These are phyloP conservation scores for Ottelia alismoides DNA, from an alignment of 106 monocot genomes.

Conservation along the genomic window DNA sequence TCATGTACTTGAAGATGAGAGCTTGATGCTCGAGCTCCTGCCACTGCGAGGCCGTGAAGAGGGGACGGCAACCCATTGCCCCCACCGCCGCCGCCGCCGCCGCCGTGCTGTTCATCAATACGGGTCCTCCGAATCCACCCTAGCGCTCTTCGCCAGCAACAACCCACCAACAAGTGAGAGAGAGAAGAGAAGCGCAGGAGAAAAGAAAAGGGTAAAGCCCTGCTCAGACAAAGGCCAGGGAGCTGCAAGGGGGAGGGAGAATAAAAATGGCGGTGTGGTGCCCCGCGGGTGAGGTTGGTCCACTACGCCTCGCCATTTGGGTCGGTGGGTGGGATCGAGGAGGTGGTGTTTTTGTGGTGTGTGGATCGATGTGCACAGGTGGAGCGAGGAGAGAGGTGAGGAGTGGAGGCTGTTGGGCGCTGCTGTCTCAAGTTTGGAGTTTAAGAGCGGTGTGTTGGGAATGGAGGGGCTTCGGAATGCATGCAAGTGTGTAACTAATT, in stretches of 20 bases:
- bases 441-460: neutral
- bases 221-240: no score
- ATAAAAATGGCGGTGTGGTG: slow-evolving; percentile 11
- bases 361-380: no score
- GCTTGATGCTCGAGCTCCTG: slow-evolving; percentile 78
- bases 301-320: no score
- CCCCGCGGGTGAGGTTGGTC: slow-evolving; percentile 11
- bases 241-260: neutral
- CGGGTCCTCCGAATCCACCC: no score
- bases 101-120: no score
- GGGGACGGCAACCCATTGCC: slow-evolving; percentile 22
- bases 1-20: slow-evolving; percentile 69
- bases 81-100: slow-evolving; percentile 6
- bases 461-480: neutral
- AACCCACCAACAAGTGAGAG: neutral
- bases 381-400: no score
- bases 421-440: no score
- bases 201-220: neutral
- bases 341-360: no score
- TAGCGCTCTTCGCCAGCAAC: neutral
- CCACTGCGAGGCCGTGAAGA: slow-evolving; percentile 74
- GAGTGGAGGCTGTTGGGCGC: no score
- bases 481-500: no score
- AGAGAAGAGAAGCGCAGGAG: neutral
- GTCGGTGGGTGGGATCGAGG: neutral